Evolutionary conservation across 108 stramenopile species (phyloP), one percentile per base, ranked within the genome.

Genomic region (Seminavis robusta): DNA sequence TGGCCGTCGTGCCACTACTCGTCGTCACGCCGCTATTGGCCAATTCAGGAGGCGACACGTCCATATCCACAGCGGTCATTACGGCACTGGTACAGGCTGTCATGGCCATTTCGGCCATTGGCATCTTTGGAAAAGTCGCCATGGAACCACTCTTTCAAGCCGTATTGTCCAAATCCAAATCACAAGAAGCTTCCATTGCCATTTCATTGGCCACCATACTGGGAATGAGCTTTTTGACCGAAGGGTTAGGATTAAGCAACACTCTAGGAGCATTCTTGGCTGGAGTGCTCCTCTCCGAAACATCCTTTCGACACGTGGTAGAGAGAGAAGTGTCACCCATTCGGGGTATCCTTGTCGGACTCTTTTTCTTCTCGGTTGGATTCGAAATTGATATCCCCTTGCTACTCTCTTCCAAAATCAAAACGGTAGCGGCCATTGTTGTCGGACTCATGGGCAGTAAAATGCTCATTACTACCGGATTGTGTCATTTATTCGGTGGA

Each of bases 341-440:
- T 49, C 84, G 90, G n/a, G 95, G 92, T 17, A 77, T 96, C 16
- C 69, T 96, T 24, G 87, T 96, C 0, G 94, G 95, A 6, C 67
- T 96, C n/a, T 96, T 96, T 76, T 96, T 96, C 64, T 90, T 96
- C 65, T 90, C 94, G 23, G 95, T 96, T 29, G 95, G 95, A 16
- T 96, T 96, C 56, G 88, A 91, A 59, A 94, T 96, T 42, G 93
- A 96, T 66, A 53, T 94, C 38, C 56, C 61, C n/a, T 76, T 94
- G 45, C 17, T 43, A 21, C 69, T 94, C 47, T 48, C 70, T 23
- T 77, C 77, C 39, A 74, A 94, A 23, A 60, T 78, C 49, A 72
- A 63, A 15, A 27, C 78, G 13, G 74, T 96, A 6, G 64, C 78
- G 13, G 60, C 65, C 33, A 67, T 93, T 40, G 84, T 94, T 0